These are phyloP conservation scores for Lumnitzera littorea DNA, from an alignment of 345 rosid species.

Conservation along the genomic window DNA sequence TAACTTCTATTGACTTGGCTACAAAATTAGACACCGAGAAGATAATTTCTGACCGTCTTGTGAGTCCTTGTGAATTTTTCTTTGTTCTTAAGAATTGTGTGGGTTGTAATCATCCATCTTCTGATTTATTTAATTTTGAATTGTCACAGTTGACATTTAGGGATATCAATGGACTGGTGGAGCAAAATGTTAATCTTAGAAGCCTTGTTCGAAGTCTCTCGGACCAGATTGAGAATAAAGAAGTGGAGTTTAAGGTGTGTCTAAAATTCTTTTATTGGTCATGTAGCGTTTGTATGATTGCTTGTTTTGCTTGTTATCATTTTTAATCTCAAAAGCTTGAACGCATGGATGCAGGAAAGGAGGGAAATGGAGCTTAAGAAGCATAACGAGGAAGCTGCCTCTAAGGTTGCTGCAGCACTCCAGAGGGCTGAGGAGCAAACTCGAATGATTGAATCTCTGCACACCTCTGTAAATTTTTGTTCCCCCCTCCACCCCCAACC, in stretches of 20 bases:
- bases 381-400: slow-evolving; percentile 70
- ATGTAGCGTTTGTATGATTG: background rate
- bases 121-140: slow-evolving; percentile 13
- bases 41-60: slow-evolving; percentile 69
- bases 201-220: slow-evolving; percentile 79
- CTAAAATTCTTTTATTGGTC: slow-evolving; percentile 2
- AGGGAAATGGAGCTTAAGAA: slow-evolving; percentile 61
- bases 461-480: slow-evolving; percentile 55
- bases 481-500: too few relatives aligned
- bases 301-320: background rate
- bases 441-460: slow-evolving; percentile 85
- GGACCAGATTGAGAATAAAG: slow-evolving; percentile 62
- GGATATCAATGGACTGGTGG: slow-evolving; percentile 92
- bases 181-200: slow-evolving; percentile 91
- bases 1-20: slow-evolving; percentile 35
- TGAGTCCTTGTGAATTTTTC: slow-evolving; percentile 24
- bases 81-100: background rate
- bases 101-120: background rate
- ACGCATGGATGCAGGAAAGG: slow-evolving; percentile 37
- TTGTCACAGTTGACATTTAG: slow-evolving; percentile 69
- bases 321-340: background rate
- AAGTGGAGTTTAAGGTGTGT: slow-evolving; percentile 72
- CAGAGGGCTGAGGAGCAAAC: slow-evolving; percentile 92
- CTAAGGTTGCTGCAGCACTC: slow-evolving; percentile 71
- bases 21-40: slow-evolving; percentile 56